Base-by-base conservation (phyloP, 176 grass and related monocot genomes). In the Eragrostis curvula region DNA sequence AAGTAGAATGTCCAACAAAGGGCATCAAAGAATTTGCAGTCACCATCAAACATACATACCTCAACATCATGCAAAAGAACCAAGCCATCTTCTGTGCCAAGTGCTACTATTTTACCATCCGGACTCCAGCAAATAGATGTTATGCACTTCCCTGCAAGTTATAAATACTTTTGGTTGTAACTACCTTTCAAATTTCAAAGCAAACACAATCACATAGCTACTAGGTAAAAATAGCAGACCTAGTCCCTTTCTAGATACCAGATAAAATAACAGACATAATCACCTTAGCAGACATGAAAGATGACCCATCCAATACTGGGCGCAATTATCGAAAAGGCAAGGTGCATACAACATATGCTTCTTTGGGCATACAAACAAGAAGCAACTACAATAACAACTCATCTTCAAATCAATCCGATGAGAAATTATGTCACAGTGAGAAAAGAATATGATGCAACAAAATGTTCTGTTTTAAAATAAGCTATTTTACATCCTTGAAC, bases 121-220 rank as follows among this genome's bases (percentile, higher is more conserved):
- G 96, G 92, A 66, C 92, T 94, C 96, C 96, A 98, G 80, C 92
- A 98, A 89, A 98, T 86, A 66, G 90, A 91, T 82, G 96, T 91
- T 21, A 98, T 91, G 83, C 67, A 86, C 77, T 98, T 95, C 21
- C 92, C 92, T 95, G 73, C 72, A 47, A 85, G 64, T 73, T 68
- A 71, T 24, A 69, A 88, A 49, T 41, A 46, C n/a, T 75, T 36
- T 87, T 66, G 89, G 63, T 87, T 30, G 3, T 41, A 2, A 2
- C 30, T 70, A 43, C 71, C 62, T 28, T 75, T 63, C 70, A 13
- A 62, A 71, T 46, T 44, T 82, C 55, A 70, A 60, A 87, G 67
- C 8, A 53, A 14, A 55, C 6, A 25, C 12, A 17, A 5, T 69
- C 12, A 70, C 13, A 77, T 70, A 81, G 60, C 11, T 70, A 51